Conservation (phyloP, 441 rosid genomes). For the Francoa sonchifolia region DNA sequence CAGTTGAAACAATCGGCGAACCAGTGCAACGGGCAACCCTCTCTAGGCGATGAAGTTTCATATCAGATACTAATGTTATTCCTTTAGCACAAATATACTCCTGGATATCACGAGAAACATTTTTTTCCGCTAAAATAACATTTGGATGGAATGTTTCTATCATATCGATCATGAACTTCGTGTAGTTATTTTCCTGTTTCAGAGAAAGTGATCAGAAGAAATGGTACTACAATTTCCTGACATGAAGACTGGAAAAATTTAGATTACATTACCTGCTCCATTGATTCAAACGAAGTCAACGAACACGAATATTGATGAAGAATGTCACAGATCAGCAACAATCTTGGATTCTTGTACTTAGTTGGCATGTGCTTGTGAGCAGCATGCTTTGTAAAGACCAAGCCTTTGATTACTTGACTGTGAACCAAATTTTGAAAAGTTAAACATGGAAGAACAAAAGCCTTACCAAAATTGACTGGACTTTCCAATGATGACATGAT, state of each 20-base stretch:
- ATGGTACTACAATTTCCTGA: constrained; percentile 1
- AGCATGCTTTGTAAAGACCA: constrained; percentile 89
- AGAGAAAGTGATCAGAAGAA: constrained; percentile 16
- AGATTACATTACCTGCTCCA: constrained; percentile 46
- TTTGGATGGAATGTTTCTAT: constrained; percentile 62
- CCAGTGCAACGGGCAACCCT: constrained; percentile 84
- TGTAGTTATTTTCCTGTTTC: constrained; percentile 51
- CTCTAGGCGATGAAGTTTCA: constrained; percentile 86
- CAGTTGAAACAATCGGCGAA: constrained; percentile 50
- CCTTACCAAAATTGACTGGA: too few relatives aligned
- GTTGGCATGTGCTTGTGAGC: constrained; percentile 98
- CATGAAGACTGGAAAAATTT: constrained; percentile 1
- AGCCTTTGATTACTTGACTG: constrained; percentile 82
- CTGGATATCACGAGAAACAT: constrained; percentile 79
- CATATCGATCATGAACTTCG: constrained; percentile 46
- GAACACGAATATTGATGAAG: constrained; percentile 70
- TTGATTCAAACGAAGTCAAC: constrained; percentile 60
- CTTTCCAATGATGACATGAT: too few relatives aligned
- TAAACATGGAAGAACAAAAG: too few relatives aligned
- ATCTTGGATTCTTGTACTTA: constrained; percentile 53
- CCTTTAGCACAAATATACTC: constrained; percentile 56
- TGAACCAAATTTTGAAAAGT: constrained; percentile 8
- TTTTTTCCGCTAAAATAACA: constrained; percentile 83
- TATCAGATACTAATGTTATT: constrained; percentile 75
- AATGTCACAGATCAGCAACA: constrained; percentile 60